These are phyloP conservation scores for Daldinia vernicosa DNA, from an alignment of 495 filamentous ascomycete genomes.

Conservation along the genomic window DNA sequence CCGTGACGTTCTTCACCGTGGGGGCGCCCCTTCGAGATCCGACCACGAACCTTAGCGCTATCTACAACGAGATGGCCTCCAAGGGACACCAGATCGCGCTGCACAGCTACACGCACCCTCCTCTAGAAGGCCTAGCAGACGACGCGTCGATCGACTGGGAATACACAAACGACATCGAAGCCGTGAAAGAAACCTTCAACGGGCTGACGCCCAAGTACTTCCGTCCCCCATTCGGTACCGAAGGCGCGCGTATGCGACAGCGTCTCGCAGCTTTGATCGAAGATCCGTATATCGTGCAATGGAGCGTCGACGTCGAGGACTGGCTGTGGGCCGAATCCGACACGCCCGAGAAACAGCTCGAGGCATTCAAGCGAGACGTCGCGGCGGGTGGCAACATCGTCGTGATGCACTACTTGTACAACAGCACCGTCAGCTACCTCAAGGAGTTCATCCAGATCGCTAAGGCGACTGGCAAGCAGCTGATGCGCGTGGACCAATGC, in stretches of 20 bases:
- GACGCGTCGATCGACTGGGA: conserved; percentile 74
- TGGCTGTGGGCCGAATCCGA: conserved; percentile 73
- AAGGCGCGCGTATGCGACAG: conserved; percentile 75
- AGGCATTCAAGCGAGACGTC: conserved; percentile 75
- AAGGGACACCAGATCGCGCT: conserved; percentile 79
- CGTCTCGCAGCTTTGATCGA: conserved; percentile 63
- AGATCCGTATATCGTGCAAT: conserved; percentile 67
- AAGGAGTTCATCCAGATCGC: conserved; percentile 74
- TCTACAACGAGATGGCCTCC: conserved; percentile 71
- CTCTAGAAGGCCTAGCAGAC: conserved; percentile 71
- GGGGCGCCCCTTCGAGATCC: conserved; percentile 69
- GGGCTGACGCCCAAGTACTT: conserved; percentile 64
- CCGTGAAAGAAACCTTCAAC: conserved; percentile 62
- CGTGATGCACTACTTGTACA: conserved; percentile 80
- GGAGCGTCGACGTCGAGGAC: conserved; percentile 82
- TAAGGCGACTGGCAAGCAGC: conserved; percentile 68
- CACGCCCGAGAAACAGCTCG: conserved; percentile 78
- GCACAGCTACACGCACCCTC: conserved; percentile 78
- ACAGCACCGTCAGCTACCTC: conserved; percentile 72
- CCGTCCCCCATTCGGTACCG: conserved; percentile 78
- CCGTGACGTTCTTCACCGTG: conserved; percentile 83
- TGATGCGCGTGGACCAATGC: conserved; percentile 85
- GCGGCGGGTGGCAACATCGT: conserved; percentile 73
- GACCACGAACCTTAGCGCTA: conserved; percentile 66
- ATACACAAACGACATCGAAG: conserved; percentile 67